Percentiles rank a stretch among this genome's conserved stretches.
Evolutionary conservation across 768 basidiomycete genomes (phyloP).

Genomic region (Suillus tomentosus): DNA sequence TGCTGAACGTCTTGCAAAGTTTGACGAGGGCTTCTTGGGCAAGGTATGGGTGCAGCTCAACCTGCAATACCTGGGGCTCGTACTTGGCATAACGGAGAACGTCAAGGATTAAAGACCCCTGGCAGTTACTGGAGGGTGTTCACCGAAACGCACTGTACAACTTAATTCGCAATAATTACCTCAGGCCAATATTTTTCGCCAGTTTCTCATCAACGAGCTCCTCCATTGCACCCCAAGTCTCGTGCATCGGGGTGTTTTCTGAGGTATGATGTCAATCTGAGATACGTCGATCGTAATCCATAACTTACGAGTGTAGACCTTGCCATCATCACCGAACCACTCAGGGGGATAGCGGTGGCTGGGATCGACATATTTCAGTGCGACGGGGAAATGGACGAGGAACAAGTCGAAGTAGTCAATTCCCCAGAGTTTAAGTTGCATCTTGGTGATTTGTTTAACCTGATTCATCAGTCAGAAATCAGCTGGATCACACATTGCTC

Average conservation of each 20-base stretch:
- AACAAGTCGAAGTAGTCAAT: constrained; percentile 83
- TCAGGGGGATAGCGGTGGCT: constrained; percentile 76
- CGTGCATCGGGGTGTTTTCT: constrained; percentile 72
- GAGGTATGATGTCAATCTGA: constrained; percentile 10
- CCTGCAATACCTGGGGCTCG: constrained; percentile 57
- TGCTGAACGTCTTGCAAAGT: constrained; percentile 44
- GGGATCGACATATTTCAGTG: constrained; percentile 81
- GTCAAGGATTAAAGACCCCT: constrained; percentile 71
- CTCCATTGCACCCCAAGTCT: constrained; percentile 88
- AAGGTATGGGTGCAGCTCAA: constrained; percentile 62
- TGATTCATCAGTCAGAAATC: constrained; percentile 25
- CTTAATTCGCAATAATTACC: constrained; percentile 38
- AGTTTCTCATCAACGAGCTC: constrained; percentile 69
- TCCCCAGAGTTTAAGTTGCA: constrained; percentile 80
- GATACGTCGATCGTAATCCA: neutral
- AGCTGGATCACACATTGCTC: neutral
- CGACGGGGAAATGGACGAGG: constrained; percentile 84
- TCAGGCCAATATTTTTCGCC: constrained; percentile 79
- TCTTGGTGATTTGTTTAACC: constrained; percentile 55
- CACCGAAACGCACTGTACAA: neutral
- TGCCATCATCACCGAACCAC: constrained; percentile 76
- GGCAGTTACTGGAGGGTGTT: constrained; percentile 59
- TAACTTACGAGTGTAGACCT: constrained; percentile 60
- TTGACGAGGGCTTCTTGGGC: constrained; percentile 48
- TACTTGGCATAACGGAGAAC: constrained; percentile 76